phyloP scores from a whole-genome alignment of 345 rosid genomes.

The Pistacia vera region DNA sequence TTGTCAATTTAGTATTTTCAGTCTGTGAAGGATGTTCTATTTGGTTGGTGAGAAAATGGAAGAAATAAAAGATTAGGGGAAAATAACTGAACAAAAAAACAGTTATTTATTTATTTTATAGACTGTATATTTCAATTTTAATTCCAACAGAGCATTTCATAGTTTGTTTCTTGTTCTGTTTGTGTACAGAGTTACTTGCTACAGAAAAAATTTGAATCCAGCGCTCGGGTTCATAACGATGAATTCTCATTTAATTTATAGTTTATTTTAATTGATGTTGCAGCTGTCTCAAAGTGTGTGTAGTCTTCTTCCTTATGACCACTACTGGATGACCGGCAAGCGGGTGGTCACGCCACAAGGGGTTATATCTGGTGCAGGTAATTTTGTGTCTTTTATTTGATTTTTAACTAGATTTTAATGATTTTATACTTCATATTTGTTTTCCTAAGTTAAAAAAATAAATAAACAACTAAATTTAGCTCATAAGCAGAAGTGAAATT shows the following conservation, averaged over 20 bases:
- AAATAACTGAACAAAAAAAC: no score
- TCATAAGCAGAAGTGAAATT: not conserved
- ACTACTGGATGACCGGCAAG: slow-evolving; percentile 76
- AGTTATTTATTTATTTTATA: no score
- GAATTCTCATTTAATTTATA: not conserved
- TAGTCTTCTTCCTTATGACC: slow-evolving; percentile 69
- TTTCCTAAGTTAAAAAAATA: not conserved
- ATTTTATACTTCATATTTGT: not conserved
- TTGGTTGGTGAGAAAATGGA: not conserved
- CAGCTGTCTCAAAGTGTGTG: slow-evolving; percentile 51
- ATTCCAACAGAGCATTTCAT: not conserved
- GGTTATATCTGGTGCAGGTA: slow-evolving; percentile 84
- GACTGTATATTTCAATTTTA: not conserved
- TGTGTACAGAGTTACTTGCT: not conserved
- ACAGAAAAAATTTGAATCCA: not conserved
- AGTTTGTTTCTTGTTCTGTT: not conserved
- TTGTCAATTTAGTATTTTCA: no score
- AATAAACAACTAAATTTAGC: no score
- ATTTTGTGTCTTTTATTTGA: not conserved
- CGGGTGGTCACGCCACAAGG: slow-evolving; percentile 73
- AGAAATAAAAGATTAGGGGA: not conserved
- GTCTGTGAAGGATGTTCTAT: not conserved
- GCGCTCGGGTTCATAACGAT: not conserved
- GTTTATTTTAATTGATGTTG: slow-evolving; percentile 10
- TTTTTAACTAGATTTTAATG: not conserved